Evolutionary conservation across 2,329 filamentous ascomycete species (phyloP), one percentile per base, ranked within the genome.

Genomic region (Didymella pinodella): DNA sequence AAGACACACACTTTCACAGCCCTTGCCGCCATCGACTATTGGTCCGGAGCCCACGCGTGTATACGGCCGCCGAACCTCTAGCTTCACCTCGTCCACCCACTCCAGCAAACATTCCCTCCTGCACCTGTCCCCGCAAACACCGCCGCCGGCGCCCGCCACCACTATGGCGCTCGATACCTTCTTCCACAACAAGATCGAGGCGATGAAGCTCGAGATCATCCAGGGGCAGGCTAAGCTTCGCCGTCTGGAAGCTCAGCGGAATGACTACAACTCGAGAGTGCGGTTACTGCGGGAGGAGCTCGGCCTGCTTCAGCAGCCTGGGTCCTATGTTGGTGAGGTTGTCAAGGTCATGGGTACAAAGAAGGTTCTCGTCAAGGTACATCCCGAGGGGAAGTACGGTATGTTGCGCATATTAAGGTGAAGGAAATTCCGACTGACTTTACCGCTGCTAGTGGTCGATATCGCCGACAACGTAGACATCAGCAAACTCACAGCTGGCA

Each of bases 271-370:
- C 84, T 98, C 95, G 61, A 88, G 95, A 77, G 95, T 99, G 73
- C 91, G 95, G 63, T 84, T 99, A 80, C 82, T 99, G 74, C 87
- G 95, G 71, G 95, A 99, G 82, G 95, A 99, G 84, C 86, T 99
- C 22, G 95, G 95, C 52, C 84, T 99, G 72, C 84, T 99, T 65
- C 95, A 99, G 81, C 95, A 99, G 79, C 95, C 95, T 3, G 95
- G 95, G 40, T 98, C 94, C 20, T 99, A 99, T 76, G 95, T 99
- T 32, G 95, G 95, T 59, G 95, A 99, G 81, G 95, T 99, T n/a
- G 95, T 99, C 76, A 99, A 98, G 85, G 95, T 98, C 58, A 99
- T 99, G 95, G 89, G 94, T 76, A 99, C 95, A 56, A 99, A 99
- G 83, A 98, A 99, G 84, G 93, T 99, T 50, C 84, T 99, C 59